Base-by-base conservation (phyloP, 1,284 basidiomycete species). In the Trametes hirsuta region DNA sequence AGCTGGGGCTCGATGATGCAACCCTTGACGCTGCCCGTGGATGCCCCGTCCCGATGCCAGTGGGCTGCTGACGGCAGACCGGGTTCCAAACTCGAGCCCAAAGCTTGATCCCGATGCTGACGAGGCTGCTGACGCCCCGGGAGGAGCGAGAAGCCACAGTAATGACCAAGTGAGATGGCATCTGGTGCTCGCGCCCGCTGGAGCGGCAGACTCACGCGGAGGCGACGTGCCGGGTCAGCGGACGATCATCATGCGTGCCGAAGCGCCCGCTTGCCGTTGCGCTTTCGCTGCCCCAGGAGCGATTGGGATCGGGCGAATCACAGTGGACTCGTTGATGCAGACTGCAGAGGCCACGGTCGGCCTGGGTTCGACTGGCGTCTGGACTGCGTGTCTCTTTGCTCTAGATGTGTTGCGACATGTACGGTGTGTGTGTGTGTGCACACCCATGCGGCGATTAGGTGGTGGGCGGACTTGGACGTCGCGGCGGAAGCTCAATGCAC, bases 271-370 rank as follows among this genome's bases (percentile, higher is more conserved):
- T 30, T 30, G 49, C 49, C 11, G n/a, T 24, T 15, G 48, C 21
- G 48, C 22, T 30, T 34, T 24, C 37, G 8, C 49, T 30, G 49
- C 5, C 12, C 39, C 14, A 18, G 5, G 14, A 21, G 11, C 18
- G 11, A 15, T 30, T 14, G 35, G 50, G 30, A 53, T 58, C 51
- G 44, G 52, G 41, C 51, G 57, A 53, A 53, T 58, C 57, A 46
- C 57, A 50, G 14, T 24, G 41, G 58, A 30, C 30, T 30, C 30
- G 30, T 30, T 30, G 30, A 30, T 30, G 30, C 30, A 30, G 30
- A 30, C 30, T 30, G 21, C 21, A 12, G 3, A 47, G 53, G 53
- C 58, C 58, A 60, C 44, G 58, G 58, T 55, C 53, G 58, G 58
- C 40, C 48, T 55, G 18, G 58, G 45, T 52, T 48, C 34, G 44